Conservation (phyloP, 495 filamentous ascomycete species). For the Saxophila tyrrhenica region DNA sequence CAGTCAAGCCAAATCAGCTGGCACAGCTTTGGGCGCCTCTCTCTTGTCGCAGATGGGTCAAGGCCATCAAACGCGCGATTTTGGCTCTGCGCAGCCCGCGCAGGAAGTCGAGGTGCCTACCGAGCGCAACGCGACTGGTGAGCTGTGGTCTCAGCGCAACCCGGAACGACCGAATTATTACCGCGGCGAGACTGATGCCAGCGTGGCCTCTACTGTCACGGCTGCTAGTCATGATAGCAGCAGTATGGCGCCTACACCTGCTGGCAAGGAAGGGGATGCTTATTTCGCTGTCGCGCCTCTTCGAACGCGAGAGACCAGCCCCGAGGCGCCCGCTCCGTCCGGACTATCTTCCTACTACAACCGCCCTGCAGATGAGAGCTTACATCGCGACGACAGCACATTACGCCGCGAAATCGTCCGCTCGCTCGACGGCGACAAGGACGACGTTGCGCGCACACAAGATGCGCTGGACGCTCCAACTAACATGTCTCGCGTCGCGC, state of each 20-base stretch:
- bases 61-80: conserved; percentile 10
- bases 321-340: background rate
- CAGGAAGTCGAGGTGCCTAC: conserved; percentile 9
- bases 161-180: background rate
- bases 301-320: conserved; percentile 5
- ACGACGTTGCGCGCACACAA: conserved; percentile 11
- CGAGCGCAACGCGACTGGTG: conserved; percentile 7
- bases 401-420: background rate
- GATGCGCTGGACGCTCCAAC: conserved; percentile 16
- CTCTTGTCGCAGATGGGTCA: conserved; percentile 6
- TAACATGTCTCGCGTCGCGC: conserved; percentile 1
- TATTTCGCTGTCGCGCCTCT: conserved; percentile 16
- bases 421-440: conserved; percentile 43
- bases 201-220: background rate
- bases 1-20: conserved; percentile 9
- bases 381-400: background rate
- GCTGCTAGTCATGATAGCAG: background rate
- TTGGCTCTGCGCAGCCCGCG: conserved; percentile 10
- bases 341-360: background rate
- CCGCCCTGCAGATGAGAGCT: background rate
- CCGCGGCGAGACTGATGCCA: conserved; percentile 3
- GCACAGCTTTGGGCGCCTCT: conserved; percentile 10
- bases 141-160: background rate
- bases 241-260: conserved; percentile 23
- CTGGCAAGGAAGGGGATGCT: conserved; percentile 27